Evolutionary conservation across 352 stramenopile species (phyloP).

Genomic region (Achlya hypogyna): DNA sequence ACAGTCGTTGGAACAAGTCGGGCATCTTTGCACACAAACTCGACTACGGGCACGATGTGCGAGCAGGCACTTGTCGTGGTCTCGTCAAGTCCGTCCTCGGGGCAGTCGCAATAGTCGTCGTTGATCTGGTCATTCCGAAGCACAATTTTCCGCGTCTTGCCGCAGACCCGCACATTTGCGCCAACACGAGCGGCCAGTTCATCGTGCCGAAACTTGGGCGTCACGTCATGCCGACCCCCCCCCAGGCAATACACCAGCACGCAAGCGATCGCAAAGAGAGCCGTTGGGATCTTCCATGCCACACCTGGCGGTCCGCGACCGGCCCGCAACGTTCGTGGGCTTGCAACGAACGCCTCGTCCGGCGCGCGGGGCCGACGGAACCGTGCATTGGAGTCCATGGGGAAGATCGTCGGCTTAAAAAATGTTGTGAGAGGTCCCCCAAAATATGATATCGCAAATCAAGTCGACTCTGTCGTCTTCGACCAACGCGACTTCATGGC

Average conservation of each 20-base stretch:
- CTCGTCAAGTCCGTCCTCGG: conserved; percentile 16
- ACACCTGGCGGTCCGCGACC: neutral
- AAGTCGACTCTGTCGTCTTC: too few species aligned
- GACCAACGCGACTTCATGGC: too few species aligned
- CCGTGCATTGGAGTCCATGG: neutral
- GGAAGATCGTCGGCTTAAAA: too few species aligned
- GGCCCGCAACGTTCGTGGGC: too few species aligned
- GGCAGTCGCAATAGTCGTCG: conserved; percentile 17
- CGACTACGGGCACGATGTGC: neutral
- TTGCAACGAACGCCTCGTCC: too few species aligned
- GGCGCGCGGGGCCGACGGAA: neutral
- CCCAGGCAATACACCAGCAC: neutral
- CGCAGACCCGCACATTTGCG: neutral
- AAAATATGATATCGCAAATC: too few species aligned
- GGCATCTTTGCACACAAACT: conserved; percentile 1
- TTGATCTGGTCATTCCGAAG: conserved; percentile 2
- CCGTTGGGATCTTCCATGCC: neutral
- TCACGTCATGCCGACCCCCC: neutral
- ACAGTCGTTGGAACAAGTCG: neutral
- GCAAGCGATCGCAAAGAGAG: neutral
- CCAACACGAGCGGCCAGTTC: neutral
- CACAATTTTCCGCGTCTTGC: neutral
- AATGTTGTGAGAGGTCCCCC: too few species aligned
- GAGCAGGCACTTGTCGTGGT: conserved; percentile 12
- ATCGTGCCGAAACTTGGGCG: neutral